Evolutionary conservation across 179 eudicot genomes (phyloP).

Genomic region (Actinidia arguta): DNA sequence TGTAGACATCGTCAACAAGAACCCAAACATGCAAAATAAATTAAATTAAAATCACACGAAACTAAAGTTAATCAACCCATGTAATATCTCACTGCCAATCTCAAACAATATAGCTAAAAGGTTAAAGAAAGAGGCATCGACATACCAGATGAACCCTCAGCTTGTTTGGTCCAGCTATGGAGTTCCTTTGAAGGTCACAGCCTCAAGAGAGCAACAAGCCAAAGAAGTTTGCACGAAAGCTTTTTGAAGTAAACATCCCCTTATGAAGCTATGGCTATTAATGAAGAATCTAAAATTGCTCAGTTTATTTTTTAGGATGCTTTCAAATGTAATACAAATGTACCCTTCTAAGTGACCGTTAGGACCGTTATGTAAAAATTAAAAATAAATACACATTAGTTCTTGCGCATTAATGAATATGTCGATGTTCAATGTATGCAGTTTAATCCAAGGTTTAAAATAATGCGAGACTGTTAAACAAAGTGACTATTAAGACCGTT

Average conservation of each 20-base stretch:
- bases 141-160: neutral
- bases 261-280: too few species aligned
- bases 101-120: neutral
- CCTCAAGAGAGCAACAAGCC: constrained; percentile 13
- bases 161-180: neutral
- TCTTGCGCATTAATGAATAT: too few species aligned
- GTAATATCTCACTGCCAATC: neutral
- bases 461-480: too few species aligned
- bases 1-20: too few species aligned
- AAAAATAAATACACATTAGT: neutral
- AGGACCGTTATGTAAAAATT: too few species aligned
- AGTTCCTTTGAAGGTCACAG: neutral
- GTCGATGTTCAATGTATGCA: too few species aligned
- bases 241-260: too few species aligned
- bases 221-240: neutral
- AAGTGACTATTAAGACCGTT: neutral
- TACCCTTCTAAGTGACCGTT: too few species aligned
- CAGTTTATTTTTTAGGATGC: too few species aligned
- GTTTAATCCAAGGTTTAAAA: too few species aligned
- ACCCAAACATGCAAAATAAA: too few species aligned
- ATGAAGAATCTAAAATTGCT: neutral
- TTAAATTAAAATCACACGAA: too few species aligned
- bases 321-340: neutral
- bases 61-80: neutral
- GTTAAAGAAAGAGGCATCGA: neutral